Evolutionary conservation across 305 asterid genomes (phyloP), one percentile per base, ranked within the genome.

Genomic region (Fraxinus sp.): DNA sequence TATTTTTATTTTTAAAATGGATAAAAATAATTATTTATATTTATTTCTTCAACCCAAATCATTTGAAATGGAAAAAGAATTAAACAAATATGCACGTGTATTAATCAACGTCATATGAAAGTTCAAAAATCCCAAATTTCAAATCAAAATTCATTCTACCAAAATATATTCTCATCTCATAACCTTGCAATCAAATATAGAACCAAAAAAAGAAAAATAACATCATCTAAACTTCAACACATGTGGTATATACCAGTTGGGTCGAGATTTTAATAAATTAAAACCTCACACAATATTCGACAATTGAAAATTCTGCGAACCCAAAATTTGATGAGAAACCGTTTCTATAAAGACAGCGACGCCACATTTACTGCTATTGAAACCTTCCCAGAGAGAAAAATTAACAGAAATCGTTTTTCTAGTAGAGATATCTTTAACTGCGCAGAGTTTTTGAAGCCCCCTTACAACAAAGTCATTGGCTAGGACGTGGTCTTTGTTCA

Each of bases 381-480:
- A 92, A 18, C 90, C 92, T 57, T 89, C 95, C 98, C 98, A 93
- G 22, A 95, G 89, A 0, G 92, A 46, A 22, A 95, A 95, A 39
- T 49, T 86, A 28, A 91, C 88, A 0, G 94, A 66, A 46, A 89
- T 6, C 0, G 88, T 83, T 71, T 91, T 95, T 92, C 86, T 93
- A 11, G 91, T 85, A 5, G 95, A 74, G 7, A 88, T 75, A 64
- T 92, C 97, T 83, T 90, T 91, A 43, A 91, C 89, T 24, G 87
- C 84, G 83, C 96, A 88, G 57, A 95, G 90, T 89, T 93, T 95
- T 3, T 92, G 95, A 9, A 95, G 95, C 73, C 90, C 87, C 37
- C 99, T 84, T 37, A 94, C 99, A 0, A 95, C 96, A 5, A 89
- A 94, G 86, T 95, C 97, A 81, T 92, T 92, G n/a, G 96, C 92